These are phyloP conservation scores for Xerocomellus dryophilus DNA, from an alignment of 768 basidiomycete species.

Conservation along the genomic window DNA sequence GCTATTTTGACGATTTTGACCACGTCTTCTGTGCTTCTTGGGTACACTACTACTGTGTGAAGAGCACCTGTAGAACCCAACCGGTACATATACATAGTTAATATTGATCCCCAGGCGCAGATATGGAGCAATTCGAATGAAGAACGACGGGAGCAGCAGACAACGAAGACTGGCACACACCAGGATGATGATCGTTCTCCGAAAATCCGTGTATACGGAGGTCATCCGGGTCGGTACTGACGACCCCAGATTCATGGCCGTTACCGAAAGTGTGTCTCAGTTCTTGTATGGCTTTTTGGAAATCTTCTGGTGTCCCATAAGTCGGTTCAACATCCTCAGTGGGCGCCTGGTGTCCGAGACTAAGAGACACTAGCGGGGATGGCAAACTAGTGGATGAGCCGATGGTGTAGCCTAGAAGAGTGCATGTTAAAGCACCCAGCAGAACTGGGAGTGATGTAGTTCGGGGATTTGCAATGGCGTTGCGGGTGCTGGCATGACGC, in stretches of 20 bases:
- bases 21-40: slow-evolving; percentile 74
- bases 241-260: slow-evolving; percentile 14
- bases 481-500: slow-evolving; percentile 12
- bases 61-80: slow-evolving; percentile 31
- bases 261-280: slow-evolving; percentile 38
- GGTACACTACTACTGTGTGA: slow-evolving; percentile 65
- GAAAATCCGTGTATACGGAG: slow-evolving; percentile 56
- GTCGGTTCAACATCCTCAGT: slow-evolving; percentile 19
- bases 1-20: slow-evolving; percentile 75
- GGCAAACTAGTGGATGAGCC: slow-evolving; percentile 11
- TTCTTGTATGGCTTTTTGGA: slow-evolving; percentile 50
- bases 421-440: slow-evolving; percentile 18
- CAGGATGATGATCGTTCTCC: slow-evolving; percentile 47
- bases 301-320: slow-evolving; percentile 55
- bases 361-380: slow-evolving; percentile 7
- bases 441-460: slow-evolving; percentile 3
- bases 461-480: not conserved
- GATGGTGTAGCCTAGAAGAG: slow-evolving; percentile 21
- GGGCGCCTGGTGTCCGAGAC: not conserved
- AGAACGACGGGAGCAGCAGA: not conserved
- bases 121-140: not conserved
- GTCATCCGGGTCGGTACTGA: slow-evolving; percentile 52
- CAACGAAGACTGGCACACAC: slow-evolving; percentile 31
- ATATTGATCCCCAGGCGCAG: too few species aligned
- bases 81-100: not conserved